phyloP scores from a whole-genome alignment of 2,329 filamentous ascomycete species.

The Pseudocercospora cruenta region DNA sequence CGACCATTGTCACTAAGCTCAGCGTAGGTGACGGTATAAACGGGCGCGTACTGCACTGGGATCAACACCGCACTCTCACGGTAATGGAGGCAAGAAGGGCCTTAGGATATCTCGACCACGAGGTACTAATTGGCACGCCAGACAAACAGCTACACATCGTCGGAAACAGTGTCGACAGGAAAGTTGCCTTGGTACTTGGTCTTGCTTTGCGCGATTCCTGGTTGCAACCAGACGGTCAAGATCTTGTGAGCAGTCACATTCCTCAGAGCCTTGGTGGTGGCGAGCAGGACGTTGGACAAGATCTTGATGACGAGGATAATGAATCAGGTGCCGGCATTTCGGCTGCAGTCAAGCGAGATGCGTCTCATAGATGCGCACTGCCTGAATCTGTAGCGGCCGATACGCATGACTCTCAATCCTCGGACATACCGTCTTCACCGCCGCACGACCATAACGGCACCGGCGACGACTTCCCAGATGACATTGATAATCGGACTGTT shows the following conservation, averaged over 20 bases:
- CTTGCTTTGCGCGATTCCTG: conserved; percentile 65
- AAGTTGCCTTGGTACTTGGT: conserved; percentile 69
- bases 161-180: conserved; percentile 76
- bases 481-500: conserved; percentile 24
- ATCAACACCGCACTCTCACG: conserved; percentile 62
- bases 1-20: conserved; percentile 64
- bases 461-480: neutral
- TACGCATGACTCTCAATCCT: neutral
- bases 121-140: conserved; percentile 66
- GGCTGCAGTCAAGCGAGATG: conserved; percentile 12
- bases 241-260: neutral
- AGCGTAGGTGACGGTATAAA: conserved; percentile 58
- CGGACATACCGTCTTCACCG: neutral
- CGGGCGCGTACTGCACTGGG: conserved; percentile 66
- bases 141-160: conserved; percentile 66
- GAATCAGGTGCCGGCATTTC: conserved; percentile 7
- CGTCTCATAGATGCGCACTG: neutral
- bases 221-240: conserved; percentile 18
- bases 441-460: neutral
- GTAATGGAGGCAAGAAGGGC: conserved; percentile 70
- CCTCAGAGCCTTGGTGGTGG: neutral
- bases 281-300: neutral
- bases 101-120: conserved; percentile 71
- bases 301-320: neutral
- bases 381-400: neutral